These are phyloP conservation scores for Panaeolus papilionaceus DNA, from an alignment of 768 basidiomycete genomes.

Conservation along the genomic window DNA sequence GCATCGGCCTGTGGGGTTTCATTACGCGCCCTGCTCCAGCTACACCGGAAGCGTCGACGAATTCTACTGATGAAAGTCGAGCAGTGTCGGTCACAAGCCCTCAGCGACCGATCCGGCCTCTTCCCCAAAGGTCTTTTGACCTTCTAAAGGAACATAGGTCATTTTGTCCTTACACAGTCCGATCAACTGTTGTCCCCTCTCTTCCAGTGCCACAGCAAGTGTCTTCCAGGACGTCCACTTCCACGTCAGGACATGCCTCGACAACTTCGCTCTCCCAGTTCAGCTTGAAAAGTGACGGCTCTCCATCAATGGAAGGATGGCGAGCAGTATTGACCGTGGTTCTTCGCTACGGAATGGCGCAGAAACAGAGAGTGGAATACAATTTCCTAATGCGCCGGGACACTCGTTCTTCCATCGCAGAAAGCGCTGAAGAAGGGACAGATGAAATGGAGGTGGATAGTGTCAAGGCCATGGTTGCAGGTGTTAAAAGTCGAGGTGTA, in stretches of 20 bases:
- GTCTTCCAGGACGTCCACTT: slow-evolving; percentile 21
- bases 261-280: slow-evolving; percentile 38
- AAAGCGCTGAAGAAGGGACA: slow-evolving; percentile 23
- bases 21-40: slow-evolving; percentile 33
- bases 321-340: slow-evolving; percentile 75
- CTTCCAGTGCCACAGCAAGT: slow-evolving; percentile 45
- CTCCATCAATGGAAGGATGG: slow-evolving; percentile 73
- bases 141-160: slow-evolving; percentile 83
- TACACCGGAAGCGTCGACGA: slow-evolving; percentile 12
- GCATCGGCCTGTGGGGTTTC: slow-evolving; percentile 83
- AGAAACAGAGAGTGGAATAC: slow-evolving; percentile 52
- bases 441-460: slow-evolving; percentile 49
- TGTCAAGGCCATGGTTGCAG: slow-evolving; percentile 78
- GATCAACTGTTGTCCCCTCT: slow-evolving; percentile 69
- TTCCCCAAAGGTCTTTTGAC: slow-evolving; percentile 64
- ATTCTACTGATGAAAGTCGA: slow-evolving; percentile 4
- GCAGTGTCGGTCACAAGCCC: slow-evolving; percentile 26
- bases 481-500: slow-evolving; percentile 79
- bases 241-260: slow-evolving; percentile 31
- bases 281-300: slow-evolving; percentile 15
- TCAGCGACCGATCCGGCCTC: slow-evolving; percentile 34
- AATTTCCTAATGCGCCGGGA: slow-evolving; percentile 30
- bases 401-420: slow-evolving; percentile 11
- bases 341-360: slow-evolving; percentile 67
- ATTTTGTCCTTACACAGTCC: slow-evolving; percentile 84